Percentiles rank a stretch among this genome's conserved stretches.
Conservation (phyloP, 768 basidiomycete genomes). For the Trametopsis cervina region DNA sequence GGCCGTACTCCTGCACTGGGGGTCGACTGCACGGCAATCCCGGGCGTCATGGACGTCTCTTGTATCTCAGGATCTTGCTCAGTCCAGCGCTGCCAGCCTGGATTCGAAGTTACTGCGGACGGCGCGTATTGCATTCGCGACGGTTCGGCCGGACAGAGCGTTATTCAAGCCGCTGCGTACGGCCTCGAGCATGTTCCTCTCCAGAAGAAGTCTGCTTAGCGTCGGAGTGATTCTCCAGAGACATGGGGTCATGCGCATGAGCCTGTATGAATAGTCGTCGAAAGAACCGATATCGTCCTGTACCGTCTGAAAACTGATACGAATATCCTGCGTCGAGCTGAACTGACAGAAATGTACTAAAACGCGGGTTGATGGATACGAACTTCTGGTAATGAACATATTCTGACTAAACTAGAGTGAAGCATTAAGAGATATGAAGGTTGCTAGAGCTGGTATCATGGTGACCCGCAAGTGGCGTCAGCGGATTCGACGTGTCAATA, state of each 20-base stretch:
- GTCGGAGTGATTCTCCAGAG: too few species aligned
- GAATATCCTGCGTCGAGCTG: too few species aligned
- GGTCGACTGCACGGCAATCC: constrained; percentile 42
- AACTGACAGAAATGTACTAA: too few species aligned
- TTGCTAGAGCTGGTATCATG: background rate
- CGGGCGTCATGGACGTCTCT: constrained; percentile 41
- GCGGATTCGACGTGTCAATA: constrained; percentile 1
- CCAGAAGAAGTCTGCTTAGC: constrained; percentile 8
- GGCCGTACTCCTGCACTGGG: constrained; percentile 29
- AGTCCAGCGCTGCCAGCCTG: constrained; percentile 39
- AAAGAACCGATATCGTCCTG: too few species aligned
- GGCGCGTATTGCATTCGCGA: background rate
- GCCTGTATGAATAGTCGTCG: too few species aligned
- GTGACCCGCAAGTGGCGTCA: background rate
- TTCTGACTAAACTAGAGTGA: too few species aligned
- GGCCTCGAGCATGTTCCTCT: constrained; percentile 22
- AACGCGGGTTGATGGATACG: too few species aligned
- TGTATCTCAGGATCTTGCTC: constrained; percentile 38
- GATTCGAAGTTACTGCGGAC: constrained; percentile 25
- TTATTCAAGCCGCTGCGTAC: constrained; percentile 9
- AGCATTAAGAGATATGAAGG: background rate
- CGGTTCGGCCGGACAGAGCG: background rate
- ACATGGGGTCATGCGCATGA: too few species aligned
- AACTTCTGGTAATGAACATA: too few species aligned
- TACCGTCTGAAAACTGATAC: too few species aligned